These are phyloP conservation scores for Backusella psychrophila DNA, from an alignment of 192 early-diverging fungal genomes.

Conservation along the genomic window DNA sequence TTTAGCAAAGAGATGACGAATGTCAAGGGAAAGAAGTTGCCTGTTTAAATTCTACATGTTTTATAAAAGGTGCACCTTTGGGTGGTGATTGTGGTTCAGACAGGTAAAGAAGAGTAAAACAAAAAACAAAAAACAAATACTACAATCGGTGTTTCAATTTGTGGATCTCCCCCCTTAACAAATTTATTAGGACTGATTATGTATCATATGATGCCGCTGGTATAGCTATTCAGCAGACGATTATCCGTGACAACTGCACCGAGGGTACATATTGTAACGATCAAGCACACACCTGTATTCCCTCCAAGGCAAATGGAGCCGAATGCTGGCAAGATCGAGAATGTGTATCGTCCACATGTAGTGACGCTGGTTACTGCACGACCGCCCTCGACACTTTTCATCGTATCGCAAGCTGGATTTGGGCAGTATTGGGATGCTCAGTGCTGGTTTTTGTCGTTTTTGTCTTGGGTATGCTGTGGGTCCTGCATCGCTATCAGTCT, in stretches of 20 bases:
- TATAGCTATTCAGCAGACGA: slow-evolving; percentile 16
- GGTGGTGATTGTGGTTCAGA: slow-evolving; percentile 32
- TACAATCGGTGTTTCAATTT: neutral
- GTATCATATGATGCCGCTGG: slow-evolving; percentile 27
- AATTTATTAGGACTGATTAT: slow-evolving; percentile 28
- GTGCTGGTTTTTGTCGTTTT: slow-evolving; percentile 32
- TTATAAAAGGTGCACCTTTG: slow-evolving; percentile 29
- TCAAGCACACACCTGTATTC: slow-evolving; percentile 7
- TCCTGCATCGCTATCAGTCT: slow-evolving; percentile 40
- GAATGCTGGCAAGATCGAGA: slow-evolving; percentile 38
- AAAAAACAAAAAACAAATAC: neutral
- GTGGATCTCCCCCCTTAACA: neutral
- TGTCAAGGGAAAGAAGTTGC: slow-evolving; percentile 22
- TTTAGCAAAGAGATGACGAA: slow-evolving; percentile 37
- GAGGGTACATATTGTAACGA: slow-evolving; percentile 26
- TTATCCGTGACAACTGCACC: slow-evolving; percentile 39
- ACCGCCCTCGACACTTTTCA: slow-evolving; percentile 30
- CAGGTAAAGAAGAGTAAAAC: slow-evolving; percentile 17
- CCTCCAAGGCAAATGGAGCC: slow-evolving; percentile 5
- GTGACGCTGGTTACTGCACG: slow-evolving; percentile 18
- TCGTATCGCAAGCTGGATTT: slow-evolving; percentile 22
- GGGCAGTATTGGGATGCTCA: slow-evolving; percentile 30
- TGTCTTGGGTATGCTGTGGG: slow-evolving; percentile 21
- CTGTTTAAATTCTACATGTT: slow-evolving; percentile 32
- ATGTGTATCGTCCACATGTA: slow-evolving; percentile 28